A percentile compares a stretch with the other conserved stretches of the same genome.
These are phyloP conservation scores for Pestalotiopsis fici DNA, from an alignment of 2,329 filamentous ascomycete species.

Conservation along the genomic window DNA sequence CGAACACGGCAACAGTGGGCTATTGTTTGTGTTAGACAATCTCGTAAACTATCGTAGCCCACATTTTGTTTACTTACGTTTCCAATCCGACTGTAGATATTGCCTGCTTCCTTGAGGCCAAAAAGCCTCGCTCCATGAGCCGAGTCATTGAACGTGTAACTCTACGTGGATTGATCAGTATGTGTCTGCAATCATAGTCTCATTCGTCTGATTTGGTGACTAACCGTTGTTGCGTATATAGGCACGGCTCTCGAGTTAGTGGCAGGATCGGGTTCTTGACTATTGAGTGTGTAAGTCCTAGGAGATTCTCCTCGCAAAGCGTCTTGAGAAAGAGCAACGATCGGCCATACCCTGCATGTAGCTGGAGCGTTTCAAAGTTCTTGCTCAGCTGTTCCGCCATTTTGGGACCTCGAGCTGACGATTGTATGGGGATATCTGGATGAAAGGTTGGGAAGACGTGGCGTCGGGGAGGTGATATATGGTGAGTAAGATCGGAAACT, in stretches of 20 bases:
- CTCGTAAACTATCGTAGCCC: too few relatives aligned
- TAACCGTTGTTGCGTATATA: conserved; percentile 87
- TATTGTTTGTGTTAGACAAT: conserved; percentile 32
- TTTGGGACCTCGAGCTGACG: conserved; percentile 9
- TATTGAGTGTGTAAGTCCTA: conserved; percentile 34
- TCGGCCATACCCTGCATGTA: conserved; percentile 73
- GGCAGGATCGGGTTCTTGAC: conserved; percentile 75
- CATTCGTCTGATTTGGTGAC: conserved; percentile 9
- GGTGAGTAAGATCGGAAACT: neutral
- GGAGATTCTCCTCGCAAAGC: conserved; percentile 9
- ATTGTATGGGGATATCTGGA: neutral
- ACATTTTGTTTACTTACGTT: conserved; percentile 60
- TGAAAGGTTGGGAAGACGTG: neutral
- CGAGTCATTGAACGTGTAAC: conserved; percentile 92
- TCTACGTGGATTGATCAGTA: conserved; percentile 49
- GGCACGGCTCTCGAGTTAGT: conserved; percentile 91
- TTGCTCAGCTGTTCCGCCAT: conserved; percentile 52
- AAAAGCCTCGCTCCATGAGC: conserved; percentile 94
- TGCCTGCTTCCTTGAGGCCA: conserved; percentile 93
- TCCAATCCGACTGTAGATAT: conserved; percentile 97
- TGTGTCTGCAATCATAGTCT: neutral
- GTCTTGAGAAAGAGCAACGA: conserved; percentile 10
- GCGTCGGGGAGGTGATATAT: neutral
- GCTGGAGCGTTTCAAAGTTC: conserved; percentile 82
- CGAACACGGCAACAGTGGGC: conserved; percentile 94